Evolutionary conservation across 805 yeast genomes (phyloP), one percentile per base, ranked within the genome.

Genomic region (Zygotorulaspora chibaensis): DNA sequence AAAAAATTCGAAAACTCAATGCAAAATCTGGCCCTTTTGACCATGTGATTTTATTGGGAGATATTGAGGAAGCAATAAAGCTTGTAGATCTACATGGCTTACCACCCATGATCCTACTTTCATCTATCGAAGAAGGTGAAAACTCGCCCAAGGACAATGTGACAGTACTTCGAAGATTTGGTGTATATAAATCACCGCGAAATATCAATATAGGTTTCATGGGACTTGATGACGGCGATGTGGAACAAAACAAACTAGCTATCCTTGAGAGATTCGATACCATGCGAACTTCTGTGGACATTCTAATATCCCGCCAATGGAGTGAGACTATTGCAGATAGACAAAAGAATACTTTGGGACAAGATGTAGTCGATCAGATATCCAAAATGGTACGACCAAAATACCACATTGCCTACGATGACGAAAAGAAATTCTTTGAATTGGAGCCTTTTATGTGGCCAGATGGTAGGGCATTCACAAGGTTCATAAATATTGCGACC

Each of bases 21-120:
- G 47, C 58, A 17, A 82, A 79, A 53, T 80, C 80, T 36, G 89
- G 89, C 0, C 88, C 88, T 0, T 84, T 84, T 55, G 82, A 75
- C 38, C 67, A 75, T 2, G 74, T 76, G 0, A 33, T 83, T 1
- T 56, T 82, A 4, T 53, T 83, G 6, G 86, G 87, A 0, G 77
- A 77, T 51, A 59, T 70, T 1, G 38, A 13, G 1, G 31, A 37
- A 7, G 25, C 27, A 11, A 3, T 52, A 1, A 20, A 40, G 1
- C 45, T 62, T 0, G 25, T 40, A 0, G 50, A 56, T 6, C 47
- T 57, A 2, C 44, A 51, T 2, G 66, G 58, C 0, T 26, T 55
- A 2, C 52, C 61, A 4, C 42, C 47, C 8, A 23, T 55, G 11
- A 45, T 50, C 18, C 11, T 42, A 3, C 25, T 53, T 12, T 38